Percentiles rank a stretch among this genome's conserved stretches.
These are phyloP conservation scores for Coelastrella sp. DNA, from an alignment of 139 green algal genomes.

Conservation along the genomic window DNA sequence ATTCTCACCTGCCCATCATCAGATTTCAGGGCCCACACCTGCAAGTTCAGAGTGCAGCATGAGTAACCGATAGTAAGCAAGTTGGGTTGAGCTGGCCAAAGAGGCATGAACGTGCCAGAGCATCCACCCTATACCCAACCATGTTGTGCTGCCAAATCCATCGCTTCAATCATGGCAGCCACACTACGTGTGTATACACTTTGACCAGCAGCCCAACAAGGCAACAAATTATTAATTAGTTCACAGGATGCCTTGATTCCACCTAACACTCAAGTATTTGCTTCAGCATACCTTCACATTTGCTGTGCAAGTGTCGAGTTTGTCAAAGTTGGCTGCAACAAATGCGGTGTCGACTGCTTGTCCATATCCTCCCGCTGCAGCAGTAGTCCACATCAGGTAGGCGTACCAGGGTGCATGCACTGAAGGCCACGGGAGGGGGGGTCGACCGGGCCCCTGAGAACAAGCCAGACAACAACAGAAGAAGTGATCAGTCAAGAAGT, in stretches of 20 bases:
- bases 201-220: too few species aligned
- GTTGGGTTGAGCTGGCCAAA: neutral
- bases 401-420: constrained; percentile 50
- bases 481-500: too few species aligned
- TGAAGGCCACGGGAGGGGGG: constrained; percentile 21
- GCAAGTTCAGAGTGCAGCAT: too few species aligned
- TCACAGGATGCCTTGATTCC: neutral
- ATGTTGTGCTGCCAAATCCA: neutral
- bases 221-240: neutral
- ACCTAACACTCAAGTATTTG: too few species aligned
- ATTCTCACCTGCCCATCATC: constrained; percentile 25
- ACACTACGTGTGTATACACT: too few species aligned
- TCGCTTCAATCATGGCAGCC: neutral
- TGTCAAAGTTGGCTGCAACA: constrained; percentile 5
- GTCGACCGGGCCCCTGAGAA: too few species aligned
- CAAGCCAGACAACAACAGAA: too few species aligned
- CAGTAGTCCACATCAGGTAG: constrained; percentile 40
- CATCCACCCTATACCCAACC: neutral
- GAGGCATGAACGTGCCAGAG: neutral
- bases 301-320: constrained; percentile 13
- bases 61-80: neutral
- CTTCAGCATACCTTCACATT: constrained; percentile 43
- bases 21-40: constrained; percentile 27
- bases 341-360: constrained; percentile 10
- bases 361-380: constrained; percentile 15